Evolutionary conservation across 148 eudicot species (phyloP).

Genomic region (Vaccinium vitisidaea): DNA sequence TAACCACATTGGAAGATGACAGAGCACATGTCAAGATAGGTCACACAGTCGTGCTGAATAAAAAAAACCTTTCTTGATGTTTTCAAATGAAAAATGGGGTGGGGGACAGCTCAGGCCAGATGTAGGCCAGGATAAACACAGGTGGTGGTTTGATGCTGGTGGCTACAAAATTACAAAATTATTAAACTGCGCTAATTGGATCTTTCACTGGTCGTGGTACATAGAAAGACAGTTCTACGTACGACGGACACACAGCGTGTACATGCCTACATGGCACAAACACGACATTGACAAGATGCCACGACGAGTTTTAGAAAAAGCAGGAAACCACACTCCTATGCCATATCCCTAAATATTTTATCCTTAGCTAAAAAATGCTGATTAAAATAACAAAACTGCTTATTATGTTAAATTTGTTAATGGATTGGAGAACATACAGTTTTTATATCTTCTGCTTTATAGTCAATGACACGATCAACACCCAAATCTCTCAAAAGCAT

Average conservation of each 20-base stretch:
- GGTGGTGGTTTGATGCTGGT: neutral
- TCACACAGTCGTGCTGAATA: neutral
- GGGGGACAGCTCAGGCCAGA: neutral
- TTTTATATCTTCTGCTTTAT: constrained; percentile 74
- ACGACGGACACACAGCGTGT: neutral
- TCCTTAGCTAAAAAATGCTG: neutral
- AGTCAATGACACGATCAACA: constrained; percentile 93
- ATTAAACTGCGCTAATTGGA: neutral
- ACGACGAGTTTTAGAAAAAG: neutral
- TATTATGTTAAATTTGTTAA: neutral
- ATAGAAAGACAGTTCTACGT: neutral
- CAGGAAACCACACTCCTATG: neutral
- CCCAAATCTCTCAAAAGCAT: constrained; percentile 64
- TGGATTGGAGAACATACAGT: constrained; percentile 36
- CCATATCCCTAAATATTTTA: neutral
- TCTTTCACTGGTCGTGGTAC: neutral
- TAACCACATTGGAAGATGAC: neutral
- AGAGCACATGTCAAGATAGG: neutral
- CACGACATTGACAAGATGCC: neutral
- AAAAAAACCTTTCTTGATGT: neutral
- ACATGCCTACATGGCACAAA: neutral
- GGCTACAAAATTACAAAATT: neutral
- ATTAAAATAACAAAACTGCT: neutral
- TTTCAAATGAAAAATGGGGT: neutral
- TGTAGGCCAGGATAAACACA: neutral